Conservation (phyloP, 2,329 filamentous ascomycete species). For the Microsporum canis region DNA sequence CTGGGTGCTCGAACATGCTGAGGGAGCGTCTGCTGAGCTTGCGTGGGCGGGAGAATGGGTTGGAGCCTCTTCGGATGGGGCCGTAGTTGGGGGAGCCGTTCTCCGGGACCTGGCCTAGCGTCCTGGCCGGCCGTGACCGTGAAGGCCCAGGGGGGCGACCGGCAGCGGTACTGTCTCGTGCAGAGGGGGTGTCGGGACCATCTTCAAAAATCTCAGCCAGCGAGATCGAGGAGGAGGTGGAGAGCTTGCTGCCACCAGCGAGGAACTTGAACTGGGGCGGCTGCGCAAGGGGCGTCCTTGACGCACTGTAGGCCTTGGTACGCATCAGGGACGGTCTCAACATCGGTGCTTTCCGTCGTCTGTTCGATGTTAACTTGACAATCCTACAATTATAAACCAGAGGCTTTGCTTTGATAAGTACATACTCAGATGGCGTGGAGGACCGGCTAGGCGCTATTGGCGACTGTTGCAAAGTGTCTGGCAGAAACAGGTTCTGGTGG, state of each 20-base stretch:
- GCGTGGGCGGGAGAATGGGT: constrained; percentile 61
- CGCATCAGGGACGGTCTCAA: constrained; percentile 64
- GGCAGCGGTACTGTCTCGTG: constrained; percentile 48
- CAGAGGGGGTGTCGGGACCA: constrained; percentile 47
- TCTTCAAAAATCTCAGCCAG: constrained; percentile 70
- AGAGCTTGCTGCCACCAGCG: constrained; percentile 43
- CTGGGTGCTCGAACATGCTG: constrained; percentile 95
- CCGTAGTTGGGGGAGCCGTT: constrained; percentile 64
- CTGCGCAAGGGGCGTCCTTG: constrained; percentile 49
- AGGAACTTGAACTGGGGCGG: constrained; percentile 62
- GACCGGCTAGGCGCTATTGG: constrained; percentile 24
- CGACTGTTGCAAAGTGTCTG: constrained; percentile 31
- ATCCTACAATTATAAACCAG: no score
- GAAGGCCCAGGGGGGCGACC: constrained; percentile 46
- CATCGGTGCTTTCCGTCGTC: constrained; percentile 55
- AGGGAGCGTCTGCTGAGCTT: constrained; percentile 85
- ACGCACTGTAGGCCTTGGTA: constrained; percentile 61
- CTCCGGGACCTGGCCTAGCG: constrained; percentile 42
- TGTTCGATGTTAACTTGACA: constrained; percentile 23
- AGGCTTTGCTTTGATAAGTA: not conserved
- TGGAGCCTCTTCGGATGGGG: constrained; percentile 62
- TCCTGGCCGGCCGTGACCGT: constrained; percentile 48
- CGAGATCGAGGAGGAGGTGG: constrained; percentile 51
- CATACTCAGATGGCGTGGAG: constrained; percentile 25
- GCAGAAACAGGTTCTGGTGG: constrained; percentile 22